Percentiles rank a stretch among this genome's conserved stretches.
Evolutionary conservation across 805 yeast species (phyloP).

Genomic region (Ogataea ramenticola): DNA sequence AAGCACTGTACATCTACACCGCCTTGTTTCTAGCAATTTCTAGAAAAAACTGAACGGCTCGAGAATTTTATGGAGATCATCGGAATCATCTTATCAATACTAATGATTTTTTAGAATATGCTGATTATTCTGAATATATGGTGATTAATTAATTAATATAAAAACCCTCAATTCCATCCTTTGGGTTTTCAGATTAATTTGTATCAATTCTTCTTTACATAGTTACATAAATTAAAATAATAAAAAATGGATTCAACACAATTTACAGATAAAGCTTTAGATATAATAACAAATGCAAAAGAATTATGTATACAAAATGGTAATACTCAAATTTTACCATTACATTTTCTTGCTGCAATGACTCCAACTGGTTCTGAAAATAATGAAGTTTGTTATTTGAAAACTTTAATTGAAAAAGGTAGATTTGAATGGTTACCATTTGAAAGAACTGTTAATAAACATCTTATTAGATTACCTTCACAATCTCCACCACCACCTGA

Average conservation of each 20-base stretch:
- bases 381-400: conserved; percentile 50
- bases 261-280: conserved; percentile 90
- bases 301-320: conserved; percentile 78
- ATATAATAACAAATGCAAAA: conserved; percentile 70
- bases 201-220: too few relatives aligned
- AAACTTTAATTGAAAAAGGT: conserved; percentile 77
- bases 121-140: too few relatives aligned
- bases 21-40: too few relatives aligned
- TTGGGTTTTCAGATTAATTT: too few relatives aligned
- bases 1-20: too few relatives aligned
- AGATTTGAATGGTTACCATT: conserved; percentile 81
- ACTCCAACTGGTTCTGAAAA: conserved; percentile 41
- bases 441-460: conserved; percentile 73
- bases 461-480: conserved; percentile 76
- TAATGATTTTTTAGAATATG: too few relatives aligned
- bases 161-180: too few relatives aligned
- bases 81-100: too few relatives aligned
- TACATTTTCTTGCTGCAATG: conserved; percentile 90
- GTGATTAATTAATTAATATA: too few relatives aligned
- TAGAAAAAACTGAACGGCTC: too few relatives aligned
- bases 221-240: background rate
- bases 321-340: conserved; percentile 78
- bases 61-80: too few relatives aligned
- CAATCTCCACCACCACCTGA: conserved; percentile 88
- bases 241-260: conserved; percentile 56